Evolutionary conservation across 1,284 basidiomycete genomes (phyloP), one percentile per base, ranked within the genome.

Genomic region (Athelia psychrophila): DNA sequence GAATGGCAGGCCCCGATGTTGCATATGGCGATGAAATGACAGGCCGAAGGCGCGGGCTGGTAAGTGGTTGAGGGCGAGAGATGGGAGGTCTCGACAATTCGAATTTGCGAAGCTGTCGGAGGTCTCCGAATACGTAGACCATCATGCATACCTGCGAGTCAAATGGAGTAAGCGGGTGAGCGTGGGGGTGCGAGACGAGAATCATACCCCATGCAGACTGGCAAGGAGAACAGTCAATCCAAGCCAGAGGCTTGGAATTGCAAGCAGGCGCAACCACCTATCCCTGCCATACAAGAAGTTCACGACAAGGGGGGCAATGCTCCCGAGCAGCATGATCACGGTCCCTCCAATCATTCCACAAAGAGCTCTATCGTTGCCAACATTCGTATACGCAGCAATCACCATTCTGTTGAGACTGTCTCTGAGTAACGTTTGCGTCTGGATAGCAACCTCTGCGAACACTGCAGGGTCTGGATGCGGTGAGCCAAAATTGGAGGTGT

Each of bases 111-210:
- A 91, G 75, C 61, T 91, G 89, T 9, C 88, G 76, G 25, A 89
- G 72, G 65, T 91, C 88, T n/a, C 88, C 88, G 60, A 91, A 89
- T 22, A 91, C 61, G 64, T 89, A 91, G 13, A 91, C 81, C 64
- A 88, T 86, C 55, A 91, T 50, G 56, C 83, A 86, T 15, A 42
- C 38, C 65, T 77, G 58, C 70, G 73, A 27, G 72, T 64, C 68
- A 63, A 49, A n/a, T n/a, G 3, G 18, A 0, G 19, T 27, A 42
- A 2, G 38, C 53, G 23, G 61, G 53, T 24, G 18, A 27, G 20
- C 25, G 35, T 30, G 22, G n/a, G 19, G 9, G 9, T 13, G 8
- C 4, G 25, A 12, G 24, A 38, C 18, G 3, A 13, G 18, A 36
- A 15, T 16, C 38, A 9, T 42, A 83, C 80, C 2, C 88, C 88